A percentile compares a stretch with the other conserved stretches of the same genome.
Evolutionary conservation across 1,284 basidiomycete genomes (phyloP).

Genomic region (Cutaneotrichosporon curvatum): DNA sequence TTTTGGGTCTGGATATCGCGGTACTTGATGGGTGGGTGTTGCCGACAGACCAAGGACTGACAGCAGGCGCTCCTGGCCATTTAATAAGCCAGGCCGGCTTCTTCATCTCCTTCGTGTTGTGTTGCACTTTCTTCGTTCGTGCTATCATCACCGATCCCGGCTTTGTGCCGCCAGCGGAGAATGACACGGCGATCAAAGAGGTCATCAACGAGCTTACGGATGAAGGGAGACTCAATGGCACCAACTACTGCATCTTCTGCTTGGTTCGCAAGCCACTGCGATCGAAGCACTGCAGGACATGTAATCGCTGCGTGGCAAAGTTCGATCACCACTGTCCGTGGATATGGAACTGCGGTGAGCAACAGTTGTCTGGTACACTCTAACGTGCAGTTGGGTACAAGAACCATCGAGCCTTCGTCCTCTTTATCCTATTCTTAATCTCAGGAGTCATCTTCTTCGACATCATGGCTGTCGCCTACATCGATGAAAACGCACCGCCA

Average conservation of each 20-base stretch:
- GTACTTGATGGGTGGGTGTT: conserved; percentile 9
- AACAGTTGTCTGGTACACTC: background rate
- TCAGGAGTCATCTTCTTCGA: conserved; percentile 72
- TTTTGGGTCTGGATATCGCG: conserved; percentile 67
- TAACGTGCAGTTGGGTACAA: conserved; percentile 69
- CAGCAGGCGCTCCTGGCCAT: conserved; percentile 38
- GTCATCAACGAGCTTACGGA: conserved; percentile 85
- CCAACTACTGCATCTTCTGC: conserved; percentile 91
- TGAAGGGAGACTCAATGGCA: conserved; percentile 80
- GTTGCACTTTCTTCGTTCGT: conserved; percentile 83
- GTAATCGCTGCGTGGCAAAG: conserved; percentile 79
- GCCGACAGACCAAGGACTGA: too few relatives aligned
- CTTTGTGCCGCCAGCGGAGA: conserved; percentile 65
- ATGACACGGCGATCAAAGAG: conserved; percentile 72
- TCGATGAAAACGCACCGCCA: conserved; percentile 45
- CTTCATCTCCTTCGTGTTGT: conserved; percentile 62
- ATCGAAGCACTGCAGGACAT: conserved; percentile 90
- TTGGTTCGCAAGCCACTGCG: conserved; percentile 86
- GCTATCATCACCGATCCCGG: conserved; percentile 84
- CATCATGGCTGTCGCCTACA: conserved; percentile 66
- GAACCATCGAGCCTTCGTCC: conserved; percentile 90
- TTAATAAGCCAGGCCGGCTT: conserved; percentile 69
- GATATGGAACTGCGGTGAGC: conserved; percentile 96
- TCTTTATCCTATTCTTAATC: conserved; percentile 80
- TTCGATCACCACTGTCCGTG: conserved; percentile 97